Evolutionary conservation across 352 stramenopile species (phyloP), one percentile per base, ranked within the genome.

Genomic region (Pythium coloratum): DNA sequence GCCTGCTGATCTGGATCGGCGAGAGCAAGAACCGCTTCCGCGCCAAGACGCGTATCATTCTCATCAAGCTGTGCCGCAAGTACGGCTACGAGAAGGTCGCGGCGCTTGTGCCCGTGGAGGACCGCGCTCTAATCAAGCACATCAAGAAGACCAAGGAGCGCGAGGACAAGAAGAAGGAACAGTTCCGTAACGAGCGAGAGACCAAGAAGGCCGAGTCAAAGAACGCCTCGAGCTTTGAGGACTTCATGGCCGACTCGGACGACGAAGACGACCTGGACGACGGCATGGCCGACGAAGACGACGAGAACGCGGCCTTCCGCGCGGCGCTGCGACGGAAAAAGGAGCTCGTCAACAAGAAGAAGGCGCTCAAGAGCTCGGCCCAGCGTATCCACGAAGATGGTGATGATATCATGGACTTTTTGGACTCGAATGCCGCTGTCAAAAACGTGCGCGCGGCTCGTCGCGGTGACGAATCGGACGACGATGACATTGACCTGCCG

Each of bases 141-240:
- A 98, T 99, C 69, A 94, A 97, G 72, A 99, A 98, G 84, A 93
- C 96, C 7, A 94, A 93, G 44, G 91, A 98, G 64, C 86, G 93
- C 46, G 89, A 94, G 59, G 81, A 95, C 61, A 93, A 92, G 73
- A 92, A 93, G 68, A 94, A 96, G 44, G 69, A 75, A 16, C 44
- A 65, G 13, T 38, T 64, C 40, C 67, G 67, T 65, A 82, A 81
- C 14, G 84, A 95, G 54, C 86, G 91, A 49, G 72, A 77, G 24
- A 58, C 69, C 69, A 33, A 69, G 76, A 70, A 78, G 77, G 62
- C 76, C 24, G 51, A 63, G 42, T 34, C 54, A 6, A 30, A 26
- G 16, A 44, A 40, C 32, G 59, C 46, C 38, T 54, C 59, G 36
- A 73, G 62, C 58, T 95, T 95, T 63, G 86, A 92, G 34, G 78